Percentiles rank a stretch among this genome's conserved stretches.
Evolutionary conservation across 2,329 filamentous ascomycete genomes (phyloP).

Genomic region (Apiospora malaysiana): DNA sequence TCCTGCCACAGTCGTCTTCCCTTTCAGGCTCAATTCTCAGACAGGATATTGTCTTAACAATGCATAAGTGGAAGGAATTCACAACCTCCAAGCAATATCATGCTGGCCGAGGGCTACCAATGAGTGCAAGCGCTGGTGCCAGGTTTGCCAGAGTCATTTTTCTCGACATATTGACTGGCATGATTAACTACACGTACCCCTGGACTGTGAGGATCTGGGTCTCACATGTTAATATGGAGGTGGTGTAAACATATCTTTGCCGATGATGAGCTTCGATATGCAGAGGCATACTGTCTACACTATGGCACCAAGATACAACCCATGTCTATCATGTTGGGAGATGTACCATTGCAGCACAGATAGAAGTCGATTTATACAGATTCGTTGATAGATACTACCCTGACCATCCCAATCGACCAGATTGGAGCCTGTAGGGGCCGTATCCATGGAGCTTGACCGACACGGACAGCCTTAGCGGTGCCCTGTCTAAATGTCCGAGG

Average conservation of each 20-base stretch:
- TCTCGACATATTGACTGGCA: neutral
- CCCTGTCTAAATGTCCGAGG: neutral
- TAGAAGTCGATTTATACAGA: neutral
- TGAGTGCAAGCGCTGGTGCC: neutral
- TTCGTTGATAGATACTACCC: neutral
- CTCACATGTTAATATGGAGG: neutral
- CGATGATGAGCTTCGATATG: neutral
- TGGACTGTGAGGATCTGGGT: neutral
- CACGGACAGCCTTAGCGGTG: neutral
- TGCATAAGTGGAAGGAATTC: neutral
- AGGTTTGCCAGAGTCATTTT: neutral
- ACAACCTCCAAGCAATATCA: neutral
- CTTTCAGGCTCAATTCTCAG: neutral
- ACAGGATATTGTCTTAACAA: neutral
- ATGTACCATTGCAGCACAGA: neutral
- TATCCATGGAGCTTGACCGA: neutral
- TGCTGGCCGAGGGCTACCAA: neutral
- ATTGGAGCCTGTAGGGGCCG: neutral
- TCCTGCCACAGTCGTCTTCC: neutral
- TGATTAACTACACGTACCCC: too few relatives aligned
- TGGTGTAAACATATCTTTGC: conserved; percentile 7
- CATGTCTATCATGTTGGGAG: neutral
- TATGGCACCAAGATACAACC: neutral
- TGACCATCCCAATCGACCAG: neutral
- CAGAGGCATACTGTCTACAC: neutral